Evolutionary conservation across 805 yeast genomes (phyloP).

Genomic region (Cyberlindnera suaveolens): DNA sequence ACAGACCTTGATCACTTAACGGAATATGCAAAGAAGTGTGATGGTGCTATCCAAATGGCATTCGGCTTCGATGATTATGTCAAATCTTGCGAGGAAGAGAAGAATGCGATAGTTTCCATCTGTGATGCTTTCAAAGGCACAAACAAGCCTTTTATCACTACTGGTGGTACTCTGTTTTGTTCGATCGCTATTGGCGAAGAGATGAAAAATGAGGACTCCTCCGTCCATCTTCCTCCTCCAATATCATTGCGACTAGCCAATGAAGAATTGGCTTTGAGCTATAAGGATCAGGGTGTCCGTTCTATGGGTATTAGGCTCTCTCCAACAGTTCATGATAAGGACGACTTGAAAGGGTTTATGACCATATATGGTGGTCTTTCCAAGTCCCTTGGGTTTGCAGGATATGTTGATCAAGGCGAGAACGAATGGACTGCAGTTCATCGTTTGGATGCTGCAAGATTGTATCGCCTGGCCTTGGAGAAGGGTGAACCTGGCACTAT

Average conservation of each 20-base stretch:
- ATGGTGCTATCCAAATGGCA: conserved; percentile 34
- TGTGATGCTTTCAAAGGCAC: conserved; percentile 25
- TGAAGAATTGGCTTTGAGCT: conserved; percentile 14
- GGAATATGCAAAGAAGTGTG: conserved; percentile 25
- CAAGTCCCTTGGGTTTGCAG: conserved; percentile 26
- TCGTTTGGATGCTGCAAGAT: conserved; percentile 28
- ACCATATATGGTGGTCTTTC: conserved; percentile 22
- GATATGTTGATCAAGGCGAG: conserved; percentile 32
- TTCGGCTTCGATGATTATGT: conserved; percentile 23
- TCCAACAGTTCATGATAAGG: conserved; percentile 31
- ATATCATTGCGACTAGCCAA: conserved; percentile 8
- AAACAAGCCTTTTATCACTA: conserved; percentile 23
- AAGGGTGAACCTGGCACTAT: conserved; percentile 22
- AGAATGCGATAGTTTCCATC: conserved; percentile 24
- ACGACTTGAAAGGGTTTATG: conserved; percentile 23
- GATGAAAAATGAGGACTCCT: conserved; percentile 5
- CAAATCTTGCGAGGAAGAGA: conserved; percentile 20
- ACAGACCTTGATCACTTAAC: conserved; percentile 24
- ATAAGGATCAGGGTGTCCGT: conserved; percentile 24
- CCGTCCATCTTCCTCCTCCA: neutral
- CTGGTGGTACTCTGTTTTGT: conserved; percentile 20
- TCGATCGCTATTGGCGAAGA: conserved; percentile 5
- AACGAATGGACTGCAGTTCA: conserved; percentile 30
- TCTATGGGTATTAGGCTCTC: conserved; percentile 25
- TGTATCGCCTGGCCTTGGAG: conserved; percentile 25